Evolutionary conservation across 2,329 filamentous ascomycete genomes (phyloP).

Genomic region (Aspergillus hiratsukae): DNA sequence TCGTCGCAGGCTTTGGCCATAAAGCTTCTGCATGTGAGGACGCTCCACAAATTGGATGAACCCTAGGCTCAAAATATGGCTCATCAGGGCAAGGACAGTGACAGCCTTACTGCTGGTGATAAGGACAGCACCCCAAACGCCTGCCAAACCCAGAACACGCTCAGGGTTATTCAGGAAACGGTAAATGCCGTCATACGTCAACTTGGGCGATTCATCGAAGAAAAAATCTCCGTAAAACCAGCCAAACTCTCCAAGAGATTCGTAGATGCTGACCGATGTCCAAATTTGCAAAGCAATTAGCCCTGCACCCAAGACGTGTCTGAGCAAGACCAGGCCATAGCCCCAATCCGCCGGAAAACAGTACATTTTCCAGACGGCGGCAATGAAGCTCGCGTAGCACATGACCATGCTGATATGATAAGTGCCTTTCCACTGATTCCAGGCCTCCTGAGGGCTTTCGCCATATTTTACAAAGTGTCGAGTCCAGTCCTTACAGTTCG

Average conservation of each 20-base stretch:
- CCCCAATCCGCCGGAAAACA: conserved; percentile 78
- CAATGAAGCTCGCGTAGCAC: conserved; percentile 83
- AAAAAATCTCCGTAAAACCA: conserved; percentile 99
- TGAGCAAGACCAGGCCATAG: conserved; percentile 77
- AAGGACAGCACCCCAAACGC: conserved; percentile 90
- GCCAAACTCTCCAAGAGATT: conserved; percentile 92
- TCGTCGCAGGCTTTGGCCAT: conserved; percentile 74
- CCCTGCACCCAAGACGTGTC: conserved; percentile 77
- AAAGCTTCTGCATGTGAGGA: conserved; percentile 97
- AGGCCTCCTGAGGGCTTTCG: conserved; percentile 83
- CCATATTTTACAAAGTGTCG: conserved; percentile 97
- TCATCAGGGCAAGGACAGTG: conserved; percentile 78
- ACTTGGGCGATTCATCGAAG: conserved; percentile 80
- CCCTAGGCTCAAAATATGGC: conserved; percentile 76
- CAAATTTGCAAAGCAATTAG: conserved; percentile 84
- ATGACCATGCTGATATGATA: conserved; percentile 90
- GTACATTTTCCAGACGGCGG: conserved; percentile 96
- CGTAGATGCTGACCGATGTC: conserved; percentile 90
- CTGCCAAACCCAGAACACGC: conserved; percentile 84
- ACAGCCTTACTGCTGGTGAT: conserved; percentile 87
- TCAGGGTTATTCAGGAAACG: conserved; percentile 98
- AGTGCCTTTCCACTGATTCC: conserved; percentile 95
- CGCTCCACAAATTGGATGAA: conserved; percentile 94
- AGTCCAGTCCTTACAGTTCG: conserved; percentile 88
- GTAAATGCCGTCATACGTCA: conserved; percentile 96